Evolutionary conservation across 805 yeast genomes (phyloP), one percentile per base, ranked within the genome.

Genomic region (Jamesozyma spencerorum): DNA sequence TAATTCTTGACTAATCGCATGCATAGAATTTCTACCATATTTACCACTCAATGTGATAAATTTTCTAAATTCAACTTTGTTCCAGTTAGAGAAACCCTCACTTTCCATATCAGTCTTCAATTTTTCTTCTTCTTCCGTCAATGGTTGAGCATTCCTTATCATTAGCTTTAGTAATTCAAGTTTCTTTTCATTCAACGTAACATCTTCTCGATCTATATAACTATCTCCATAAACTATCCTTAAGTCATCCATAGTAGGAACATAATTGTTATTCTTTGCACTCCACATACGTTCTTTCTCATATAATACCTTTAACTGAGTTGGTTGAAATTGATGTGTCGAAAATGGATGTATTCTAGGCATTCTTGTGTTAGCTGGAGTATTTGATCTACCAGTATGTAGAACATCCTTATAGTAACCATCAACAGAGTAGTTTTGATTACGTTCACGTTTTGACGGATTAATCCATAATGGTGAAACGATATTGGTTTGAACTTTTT

Each of bases 321-420:
- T 71, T 1, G 95, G 86, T 59, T 74, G 85, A 53, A 92, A 85
- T 62, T 92, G 98, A 62, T 88, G 96, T 55, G 92, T 95, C 56
- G 82, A 85, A 31, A 85, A 69, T 43, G 77, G 79, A 45, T 84
- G 66, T 51, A 85, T 92, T 55, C 81, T 85, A 29, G 97, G 97
- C 34, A 94, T 85, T 46, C 74, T 75, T 14, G 94, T 92, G 1
- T 81, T 82, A 8, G 74, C 68, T 34, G 70, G 68, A 6, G 57
- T 51, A 0, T 62, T 37, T 0, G 79, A 57, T 51, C 83, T 70
- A 36, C 82, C 78, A 5, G 90, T 86, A 50, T 79, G 77, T 51
- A 88, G 65, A 8, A 81, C 87, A 55, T 79, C 90, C 58, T 81
- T 81, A 61, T 84, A 84, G 61, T 88, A 88, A 62, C 79, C 79